A percentile compares a stretch with the other conserved stretches of the same genome.
phyloP scores from a whole-genome alignment of 2,329 filamentous ascomycete genomes.

The Ophiostoma tasmaniense region DNA sequence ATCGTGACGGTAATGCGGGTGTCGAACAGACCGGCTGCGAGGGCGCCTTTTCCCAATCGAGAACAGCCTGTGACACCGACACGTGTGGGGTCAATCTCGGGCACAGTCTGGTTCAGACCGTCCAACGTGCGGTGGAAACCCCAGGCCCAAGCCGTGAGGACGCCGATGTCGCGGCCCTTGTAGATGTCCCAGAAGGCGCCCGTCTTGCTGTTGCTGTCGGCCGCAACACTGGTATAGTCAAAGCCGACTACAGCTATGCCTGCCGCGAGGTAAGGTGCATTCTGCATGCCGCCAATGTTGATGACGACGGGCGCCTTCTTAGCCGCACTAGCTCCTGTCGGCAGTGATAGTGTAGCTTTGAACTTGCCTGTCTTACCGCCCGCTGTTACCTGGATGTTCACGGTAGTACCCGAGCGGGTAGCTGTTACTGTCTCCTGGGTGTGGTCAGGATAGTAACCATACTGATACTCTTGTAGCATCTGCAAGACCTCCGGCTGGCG shows the following conservation, averaged over 20 bases:
- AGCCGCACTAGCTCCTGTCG: neutral
- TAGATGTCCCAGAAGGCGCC: neutral
- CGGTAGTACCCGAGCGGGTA: neutral
- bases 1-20: conserved; percentile 45
- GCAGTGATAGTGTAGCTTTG: neutral
- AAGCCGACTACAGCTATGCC: neutral
- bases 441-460: neutral
- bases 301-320: neutral
- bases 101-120: neutral
- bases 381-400: neutral
- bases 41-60: neutral
- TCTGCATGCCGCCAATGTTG: neutral
- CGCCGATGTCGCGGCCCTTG: neutral
- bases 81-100: neutral
- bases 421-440: neutral
- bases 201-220: neutral
- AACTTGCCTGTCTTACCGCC: neutral
- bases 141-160: neutral
- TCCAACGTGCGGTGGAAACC: neutral
- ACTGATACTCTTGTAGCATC: neutral
- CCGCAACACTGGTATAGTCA: neutral
- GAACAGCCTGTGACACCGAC: neutral
- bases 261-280: neutral
- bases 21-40: conserved; percentile 25
- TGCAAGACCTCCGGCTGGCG: neutral